Percentiles rank a stretch among this genome's conserved stretches.
phyloP scores from a whole-genome alignment of 2,329 filamentous ascomycete genomes.

The Dothideomycetes sp. region DNA sequence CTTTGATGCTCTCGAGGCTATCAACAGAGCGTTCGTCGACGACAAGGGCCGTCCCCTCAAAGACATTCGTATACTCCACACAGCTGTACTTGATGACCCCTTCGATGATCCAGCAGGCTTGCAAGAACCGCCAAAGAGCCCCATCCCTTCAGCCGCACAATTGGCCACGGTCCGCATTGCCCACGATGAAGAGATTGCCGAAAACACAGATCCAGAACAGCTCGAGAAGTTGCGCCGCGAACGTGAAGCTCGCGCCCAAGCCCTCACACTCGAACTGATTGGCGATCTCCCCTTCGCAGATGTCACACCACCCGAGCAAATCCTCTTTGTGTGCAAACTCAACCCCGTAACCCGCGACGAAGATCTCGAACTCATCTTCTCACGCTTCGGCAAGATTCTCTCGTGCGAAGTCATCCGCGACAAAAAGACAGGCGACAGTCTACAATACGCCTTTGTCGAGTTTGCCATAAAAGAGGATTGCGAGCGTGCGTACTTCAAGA shows the following conservation, averaged over 20 bases:
- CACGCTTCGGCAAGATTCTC: conserved; percentile 87
- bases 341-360: conserved; percentile 94
- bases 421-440: conserved; percentile 82
- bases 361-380: conserved; percentile 92
- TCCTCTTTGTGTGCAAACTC: conserved; percentile 96
- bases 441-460: conserved; percentile 97
- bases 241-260: conserved; percentile 85
- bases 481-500: conserved; percentile 95
- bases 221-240: conserved; percentile 74
- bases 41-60: conserved; percentile 78
- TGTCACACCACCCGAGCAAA: conserved; percentile 93
- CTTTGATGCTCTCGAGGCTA: conserved; percentile 86
- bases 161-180: conserved; percentile 85
- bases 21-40: conserved; percentile 83
- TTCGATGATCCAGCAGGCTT: conserved; percentile 74
- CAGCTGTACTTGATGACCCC: conserved; percentile 83
- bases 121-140: conserved; percentile 68
- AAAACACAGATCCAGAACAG: conserved; percentile 70
- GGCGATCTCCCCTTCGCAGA: conserved; percentile 95
- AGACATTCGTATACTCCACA: conserved; percentile 91
- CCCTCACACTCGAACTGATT: conserved; percentile 93
- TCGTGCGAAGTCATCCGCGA: conserved; percentile 96
- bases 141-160: conserved; percentile 72
- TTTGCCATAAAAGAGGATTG: conserved; percentile 88
- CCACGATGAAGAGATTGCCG: conserved; percentile 74